phyloP scores from a whole-genome alignment of 1,139 yeast genomes.

The Saccharomyces hybrid region DNA sequence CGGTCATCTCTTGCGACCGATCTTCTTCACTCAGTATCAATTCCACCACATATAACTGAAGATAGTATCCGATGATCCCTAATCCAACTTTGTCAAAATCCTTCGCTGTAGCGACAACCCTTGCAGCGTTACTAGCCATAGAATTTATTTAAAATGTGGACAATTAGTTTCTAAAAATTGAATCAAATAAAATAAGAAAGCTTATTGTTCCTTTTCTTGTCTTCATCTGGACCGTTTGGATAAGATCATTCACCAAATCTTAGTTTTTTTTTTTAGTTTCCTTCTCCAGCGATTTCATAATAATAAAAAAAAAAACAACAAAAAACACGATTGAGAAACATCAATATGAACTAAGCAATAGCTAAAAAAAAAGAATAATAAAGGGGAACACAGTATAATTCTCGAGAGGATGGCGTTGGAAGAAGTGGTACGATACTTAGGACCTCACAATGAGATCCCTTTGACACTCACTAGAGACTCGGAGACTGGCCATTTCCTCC shows the following conservation, averaged over 20 bases:
- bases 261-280: not conserved
- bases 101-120: slow-evolving; percentile 18
- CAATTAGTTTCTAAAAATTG: not conserved
- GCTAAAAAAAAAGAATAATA: not conserved
- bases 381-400: not conserved
- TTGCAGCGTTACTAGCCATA: not conserved
- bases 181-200: not conserved
- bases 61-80: slow-evolving; percentile 25
- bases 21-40: slow-evolving; percentile 16
- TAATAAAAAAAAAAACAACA: not conserved
- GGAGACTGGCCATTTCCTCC: slow-evolving; percentile 4
- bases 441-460: not conserved
- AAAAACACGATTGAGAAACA: not conserved
- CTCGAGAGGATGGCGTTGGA: not conserved
- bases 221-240: not conserved
- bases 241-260: not conserved
- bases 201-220: not conserved
- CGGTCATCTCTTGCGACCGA: slow-evolving; percentile 19
- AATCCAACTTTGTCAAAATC: slow-evolving; percentile 24
- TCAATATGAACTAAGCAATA: not conserved
- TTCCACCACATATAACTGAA: slow-evolving; percentile 27
- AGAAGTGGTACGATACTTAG: not conserved
- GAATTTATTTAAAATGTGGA: not conserved
- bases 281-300: not conserved
- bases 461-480: slow-evolving; percentile 1